Conservation (phyloP, 2,329 filamentous ascomycete genomes). For the Alternaria dauci region DNA sequence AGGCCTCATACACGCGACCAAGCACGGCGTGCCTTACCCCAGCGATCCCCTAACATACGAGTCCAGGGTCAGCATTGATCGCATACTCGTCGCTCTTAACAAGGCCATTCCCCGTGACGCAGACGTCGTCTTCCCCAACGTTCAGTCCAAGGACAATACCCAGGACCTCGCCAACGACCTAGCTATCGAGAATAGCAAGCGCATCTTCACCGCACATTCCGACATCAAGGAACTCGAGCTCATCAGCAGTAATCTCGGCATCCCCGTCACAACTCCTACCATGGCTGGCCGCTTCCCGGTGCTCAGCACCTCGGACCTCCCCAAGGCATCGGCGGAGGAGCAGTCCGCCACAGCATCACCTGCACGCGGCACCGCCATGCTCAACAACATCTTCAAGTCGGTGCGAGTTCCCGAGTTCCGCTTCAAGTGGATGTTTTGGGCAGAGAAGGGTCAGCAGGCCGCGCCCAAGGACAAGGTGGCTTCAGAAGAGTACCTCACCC, state of each 20-base stretch:
- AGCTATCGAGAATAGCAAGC: constrained; percentile 31
- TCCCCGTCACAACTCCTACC: constrained; percentile 6
- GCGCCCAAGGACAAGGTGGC: constrained; percentile 30
- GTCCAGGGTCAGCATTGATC: constrained; percentile 24
- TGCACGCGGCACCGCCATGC: constrained; percentile 80
- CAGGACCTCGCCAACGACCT: constrained; percentile 30
- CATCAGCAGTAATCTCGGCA: constrained; percentile 5
- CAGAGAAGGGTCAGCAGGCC: constrained; percentile 52
- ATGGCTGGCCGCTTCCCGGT: constrained; percentile 47
- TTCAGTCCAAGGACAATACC: constrained; percentile 12
- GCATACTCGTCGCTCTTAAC: constrained; percentile 29
- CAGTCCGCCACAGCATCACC: constrained; percentile 71
- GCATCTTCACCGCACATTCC: constrained; percentile 25
- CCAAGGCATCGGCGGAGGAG: constrained; percentile 67
- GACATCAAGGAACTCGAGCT: constrained; percentile 15
- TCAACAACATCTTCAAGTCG: constrained; percentile 55
- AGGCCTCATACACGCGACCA: constrained; percentile 25
- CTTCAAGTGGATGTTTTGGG: constrained; percentile 63
- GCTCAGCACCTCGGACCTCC: constrained; percentile 58
- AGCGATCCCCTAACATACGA: constrained; percentile 23
- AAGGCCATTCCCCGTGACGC: constrained; percentile 13
- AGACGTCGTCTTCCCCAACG: background rate
- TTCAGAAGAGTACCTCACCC: constrained; percentile 54
- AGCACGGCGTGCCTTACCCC: constrained; percentile 21
- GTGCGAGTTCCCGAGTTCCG: constrained; percentile 60